Base-by-base conservation (phyloP, 2,329 filamentous ascomycete genomes). In the Trichoderma guizhouense region DNA sequence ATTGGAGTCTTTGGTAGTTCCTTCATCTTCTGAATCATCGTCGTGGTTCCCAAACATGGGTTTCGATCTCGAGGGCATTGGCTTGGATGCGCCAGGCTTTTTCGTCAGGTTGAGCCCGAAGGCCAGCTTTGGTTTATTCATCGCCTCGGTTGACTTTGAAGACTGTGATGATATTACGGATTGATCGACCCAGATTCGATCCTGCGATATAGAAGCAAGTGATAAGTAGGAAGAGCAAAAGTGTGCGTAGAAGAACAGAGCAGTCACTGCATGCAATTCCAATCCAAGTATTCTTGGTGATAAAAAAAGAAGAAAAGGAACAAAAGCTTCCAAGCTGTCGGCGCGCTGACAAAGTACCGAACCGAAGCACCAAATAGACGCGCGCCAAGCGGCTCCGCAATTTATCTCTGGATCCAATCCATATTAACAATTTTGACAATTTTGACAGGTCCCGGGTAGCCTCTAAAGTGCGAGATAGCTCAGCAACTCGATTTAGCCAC, bases 21-120 rank as follows among this genome's bases (percentile, higher is more conserved):
- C 75, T 60, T 87, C 87, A 69, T 88, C 83, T 73, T 90, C 89
- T 1, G 86, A 87, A 75, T 88, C 86, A 73, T 85, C 74, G 34
- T 77, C 86, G 73, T 87, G 86, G 73, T 86, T 87, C 73, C 88
- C 88, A 75, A 92, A 90, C 73, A 89, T 84, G 1, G 86, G 82
- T 26, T 69, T 69, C 75, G 85, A 82, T 75, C 85, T 88, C 1
- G 82, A 78, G 3, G 85, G 84, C 34, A 82, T 81, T 5, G 86
- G 81, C 76, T 88, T 89, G 3, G 84, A 81, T 72, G 81, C 80
- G 69, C 81, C 82, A 2, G 84, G 78, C 79, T 91, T 92, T 77
- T 89, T 91, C 64, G 85, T 81, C 58, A 89, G 75, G 77, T 88
- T 92, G 51, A 92, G 84, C 65, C 90, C 90, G 75, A 86, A 86